Evolutionary conservation across 2,329 filamentous ascomycete species (phyloP), one percentile per base, ranked within the genome.

Genomic region (Fusarium sp.): DNA sequence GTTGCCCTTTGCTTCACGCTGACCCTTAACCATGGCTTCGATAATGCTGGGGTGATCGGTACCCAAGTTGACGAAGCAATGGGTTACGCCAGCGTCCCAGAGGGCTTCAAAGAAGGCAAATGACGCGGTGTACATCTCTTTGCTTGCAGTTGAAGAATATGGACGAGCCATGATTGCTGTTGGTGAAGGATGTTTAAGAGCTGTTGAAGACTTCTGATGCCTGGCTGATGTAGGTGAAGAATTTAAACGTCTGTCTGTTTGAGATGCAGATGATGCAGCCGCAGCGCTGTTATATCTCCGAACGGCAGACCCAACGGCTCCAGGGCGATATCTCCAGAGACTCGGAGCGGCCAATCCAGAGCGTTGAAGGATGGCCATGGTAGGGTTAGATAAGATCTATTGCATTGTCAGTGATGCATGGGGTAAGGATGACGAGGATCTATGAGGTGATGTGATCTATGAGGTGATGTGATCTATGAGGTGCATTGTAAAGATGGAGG

Each of bases 91-190:
- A 38, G 84, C 85, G 74, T 92, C 89, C 88, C 88, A 92, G 44
- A 93, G 78, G 29, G 90, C 89, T 79, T 94, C 91, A 65, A 94
- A 93, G 76, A 94, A 93, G 74, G 91, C 91, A 70, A 88, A 91
- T 0, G 90, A 92, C 11, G 91, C 86, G 8, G 91, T 93, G 73
- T 93, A 90, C 79, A 82, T 82, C 19, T 75, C 74, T 58, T 70
- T 60, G 15, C 63, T 66, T 15, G 70, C 69, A 6, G 66, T 70
- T 3, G 69, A 69, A 25, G 69, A 69, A 22, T 71, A 71, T 8
- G 66, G 52, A 10, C 62, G 65, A 34, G 62, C 46, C 41, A 63
- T 53, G 2, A 67, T 25, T 48, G 41, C 54, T 41, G 41, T 53
- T 2, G 60, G 58, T 7, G 58, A 60, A 6, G 61, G 41, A 4